Conservation (phyloP, 2,329 filamentous ascomycete genomes). For the Colletotrichum orchidophilum region DNA sequence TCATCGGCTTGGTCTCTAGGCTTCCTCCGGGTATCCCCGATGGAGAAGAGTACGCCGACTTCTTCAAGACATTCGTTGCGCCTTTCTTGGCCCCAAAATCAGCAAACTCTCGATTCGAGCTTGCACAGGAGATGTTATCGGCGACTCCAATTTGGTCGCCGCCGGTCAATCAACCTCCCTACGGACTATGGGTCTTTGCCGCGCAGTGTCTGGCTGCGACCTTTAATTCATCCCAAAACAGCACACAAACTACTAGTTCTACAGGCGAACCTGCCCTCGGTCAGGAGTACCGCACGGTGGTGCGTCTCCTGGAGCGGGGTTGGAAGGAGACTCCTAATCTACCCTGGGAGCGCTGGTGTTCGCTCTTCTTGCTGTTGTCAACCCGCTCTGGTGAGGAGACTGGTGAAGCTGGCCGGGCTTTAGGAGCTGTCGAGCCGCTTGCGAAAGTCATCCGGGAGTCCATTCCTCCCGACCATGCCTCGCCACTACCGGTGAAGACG, state of each 20-base stretch:
- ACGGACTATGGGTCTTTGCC: constrained; percentile 61
- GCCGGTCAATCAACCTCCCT: constrained; percentile 54
- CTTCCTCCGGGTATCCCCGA: constrained; percentile 58
- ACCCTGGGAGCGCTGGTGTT: constrained; percentile 57
- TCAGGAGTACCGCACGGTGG: constrained; percentile 75
- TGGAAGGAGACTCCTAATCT: constrained; percentile 59
- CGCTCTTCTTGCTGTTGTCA: constrained; percentile 66
- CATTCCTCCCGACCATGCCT: constrained; percentile 36
- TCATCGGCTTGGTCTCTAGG: constrained; percentile 69
- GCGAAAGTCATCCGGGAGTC: constrained; percentile 62
- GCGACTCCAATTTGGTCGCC: constrained; percentile 48
- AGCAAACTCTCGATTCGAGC: constrained; percentile 52
- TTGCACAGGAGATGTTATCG: constrained; percentile 62
- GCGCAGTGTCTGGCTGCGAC: constrained; percentile 44
- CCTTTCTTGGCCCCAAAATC: constrained; percentile 67
- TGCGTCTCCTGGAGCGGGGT: constrained; percentile 73
- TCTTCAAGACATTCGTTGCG: constrained; percentile 62
- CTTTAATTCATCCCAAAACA: constrained; percentile 49
- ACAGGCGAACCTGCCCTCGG: constrained; percentile 60
- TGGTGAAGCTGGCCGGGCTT: constrained; percentile 73
- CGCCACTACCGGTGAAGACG: constrained; percentile 38
- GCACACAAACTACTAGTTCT: constrained; percentile 49
- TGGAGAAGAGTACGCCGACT: constrained; percentile 53
- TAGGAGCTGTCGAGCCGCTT: constrained; percentile 76
- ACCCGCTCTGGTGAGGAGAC: constrained; percentile 68